Percentiles rank a stretch among this genome's conserved stretches.
phyloP scores from a whole-genome alignment of 83 land plant species.

The Thuja plicata region DNA sequence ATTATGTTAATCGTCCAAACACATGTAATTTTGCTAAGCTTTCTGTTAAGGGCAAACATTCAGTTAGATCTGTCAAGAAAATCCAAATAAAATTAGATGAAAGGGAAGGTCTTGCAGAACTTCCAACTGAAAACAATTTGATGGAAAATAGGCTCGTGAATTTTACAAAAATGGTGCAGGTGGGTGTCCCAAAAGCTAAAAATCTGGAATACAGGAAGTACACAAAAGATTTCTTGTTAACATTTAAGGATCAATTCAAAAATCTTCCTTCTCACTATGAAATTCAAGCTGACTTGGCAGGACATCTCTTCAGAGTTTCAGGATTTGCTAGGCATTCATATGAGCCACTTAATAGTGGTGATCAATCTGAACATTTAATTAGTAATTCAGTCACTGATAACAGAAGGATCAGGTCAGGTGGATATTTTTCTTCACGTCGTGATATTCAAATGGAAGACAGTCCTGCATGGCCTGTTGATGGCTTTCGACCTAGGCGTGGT shows the following conservation, averaged over 20 bases:
- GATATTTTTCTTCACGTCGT: constrained; percentile 19
- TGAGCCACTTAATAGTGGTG: constrained; percentile 16
- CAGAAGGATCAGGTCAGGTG: constrained; percentile 59
- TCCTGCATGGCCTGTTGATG: constrained; percentile 24
- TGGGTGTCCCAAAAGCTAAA: background rate
- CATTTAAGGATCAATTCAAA: constrained; percentile 31
- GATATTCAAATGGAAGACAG: constrained; percentile 46
- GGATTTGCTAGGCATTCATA: constrained; percentile 10
- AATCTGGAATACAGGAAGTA: constrained; percentile 29
- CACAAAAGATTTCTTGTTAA: constrained; percentile 48
- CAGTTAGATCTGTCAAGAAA: constrained; percentile 17
- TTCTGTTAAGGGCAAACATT: constrained; percentile 9
- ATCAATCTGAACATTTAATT: constrained; percentile 2
- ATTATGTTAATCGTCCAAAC: constrained; percentile 17
- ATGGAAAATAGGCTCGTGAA: no score
- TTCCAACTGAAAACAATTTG: constrained; percentile 24
- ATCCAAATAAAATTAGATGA: constrained; percentile 40
- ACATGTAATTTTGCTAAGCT: background rate
- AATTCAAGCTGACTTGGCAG: constrained; percentile 27
- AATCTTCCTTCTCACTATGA: constrained; percentile 36
- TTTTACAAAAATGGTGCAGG: constrained; percentile 13
- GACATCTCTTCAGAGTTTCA: background rate
- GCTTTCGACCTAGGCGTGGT: constrained; percentile 31
- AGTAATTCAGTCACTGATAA: constrained; percentile 53
- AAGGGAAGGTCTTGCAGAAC: constrained; percentile 57